Base-by-base conservation (phyloP, 441 rosid species). In the Theobroma grandiflorum region DNA sequence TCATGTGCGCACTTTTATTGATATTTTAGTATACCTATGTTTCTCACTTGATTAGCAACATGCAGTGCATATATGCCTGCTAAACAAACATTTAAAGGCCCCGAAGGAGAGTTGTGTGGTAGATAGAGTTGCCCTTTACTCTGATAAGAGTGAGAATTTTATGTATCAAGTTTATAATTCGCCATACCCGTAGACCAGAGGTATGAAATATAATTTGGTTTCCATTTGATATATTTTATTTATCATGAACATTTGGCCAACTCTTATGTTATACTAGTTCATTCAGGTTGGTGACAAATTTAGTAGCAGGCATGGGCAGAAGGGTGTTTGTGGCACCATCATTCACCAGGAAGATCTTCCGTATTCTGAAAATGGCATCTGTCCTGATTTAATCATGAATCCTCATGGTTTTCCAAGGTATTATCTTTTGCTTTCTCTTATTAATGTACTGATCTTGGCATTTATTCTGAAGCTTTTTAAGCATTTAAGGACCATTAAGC, bases 361-460 rank as follows among this genome's bases (percentile, higher is more conserved):
- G 63, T 95, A 94, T 86, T 94, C 98, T 74, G 99, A 95, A 81
- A 97, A 94, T 83, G 99, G 99, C 71, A 89, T 97, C 81, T 97
- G 99, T 84, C 97, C 99, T 78, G 99, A 97, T 89, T 86, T 97
- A 78, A 97, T 95, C 76, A 97, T 97, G 98, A 97, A 97, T 72
- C 99, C 99, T 78, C 99, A 97, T 91, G 99, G 99, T 37, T 97
- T 97, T 86, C 99, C 99, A 70, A 95, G 99, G 98, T 93, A 78
- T 75, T 38, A 18, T 16, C 52, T 82, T 83, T 52, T 68, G 15
- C 37, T 72, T 73, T 26, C 1, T 26, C 31, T 26, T 26, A 26
- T 26, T 26, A 26, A 26, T 26, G 31, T 26, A 26, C 31, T 26
- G 31, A 26, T 26, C 31, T 0, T 26, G 31, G 31, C 31, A 26